phyloP scores from a whole-genome alignment of 2,329 filamentous ascomycete species.

The Trichoderma sp. region DNA sequence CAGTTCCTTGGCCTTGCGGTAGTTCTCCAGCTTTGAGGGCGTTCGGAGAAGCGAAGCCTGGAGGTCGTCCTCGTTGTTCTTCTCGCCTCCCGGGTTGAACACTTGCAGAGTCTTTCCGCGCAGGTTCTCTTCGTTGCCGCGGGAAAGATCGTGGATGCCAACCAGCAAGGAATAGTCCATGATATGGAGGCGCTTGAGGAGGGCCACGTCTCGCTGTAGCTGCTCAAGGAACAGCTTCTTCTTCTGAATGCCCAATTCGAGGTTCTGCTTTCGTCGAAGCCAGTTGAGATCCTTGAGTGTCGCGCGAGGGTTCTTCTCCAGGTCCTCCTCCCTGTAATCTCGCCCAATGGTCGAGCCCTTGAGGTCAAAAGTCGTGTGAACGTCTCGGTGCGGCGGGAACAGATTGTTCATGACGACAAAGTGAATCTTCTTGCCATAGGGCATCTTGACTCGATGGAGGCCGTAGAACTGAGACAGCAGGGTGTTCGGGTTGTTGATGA shows the following conservation, averaged over 20 bases:
- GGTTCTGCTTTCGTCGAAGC: constrained; percentile 79
- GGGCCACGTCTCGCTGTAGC: constrained; percentile 80
- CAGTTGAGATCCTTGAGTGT: constrained; percentile 97
- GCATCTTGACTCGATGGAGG: constrained; percentile 95
- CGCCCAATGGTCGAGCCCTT: constrained; percentile 95
- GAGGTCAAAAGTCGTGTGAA: constrained; percentile 94
- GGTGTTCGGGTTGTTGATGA: constrained; percentile 92
- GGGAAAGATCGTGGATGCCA: constrained; percentile 86
- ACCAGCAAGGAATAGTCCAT: constrained; percentile 98
- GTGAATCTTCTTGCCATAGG: constrained; percentile 96
- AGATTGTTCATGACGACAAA: constrained; percentile 99
- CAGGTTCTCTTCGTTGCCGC: constrained; percentile 94
- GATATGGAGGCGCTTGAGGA: constrained; percentile 87
- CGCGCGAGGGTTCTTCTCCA: constrained; percentile 85
- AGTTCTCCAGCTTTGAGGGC: constrained; percentile 89
- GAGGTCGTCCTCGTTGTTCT: constrained; percentile 57
- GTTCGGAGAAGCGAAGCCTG: constrained; percentile 77
- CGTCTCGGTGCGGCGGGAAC: constrained; percentile 95
- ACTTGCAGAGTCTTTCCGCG: constrained; percentile 87
- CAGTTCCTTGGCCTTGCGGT: constrained; percentile 86
- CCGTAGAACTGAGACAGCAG: constrained; percentile 97
- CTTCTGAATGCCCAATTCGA: constrained; percentile 88
- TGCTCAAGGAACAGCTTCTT: constrained; percentile 87
- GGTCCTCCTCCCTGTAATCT: constrained; percentile 84
- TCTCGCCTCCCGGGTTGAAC: constrained; percentile 83